Conservation (phyloP, 1,139 yeast genomes). For the Blastobotrys petasosporus region DNA sequence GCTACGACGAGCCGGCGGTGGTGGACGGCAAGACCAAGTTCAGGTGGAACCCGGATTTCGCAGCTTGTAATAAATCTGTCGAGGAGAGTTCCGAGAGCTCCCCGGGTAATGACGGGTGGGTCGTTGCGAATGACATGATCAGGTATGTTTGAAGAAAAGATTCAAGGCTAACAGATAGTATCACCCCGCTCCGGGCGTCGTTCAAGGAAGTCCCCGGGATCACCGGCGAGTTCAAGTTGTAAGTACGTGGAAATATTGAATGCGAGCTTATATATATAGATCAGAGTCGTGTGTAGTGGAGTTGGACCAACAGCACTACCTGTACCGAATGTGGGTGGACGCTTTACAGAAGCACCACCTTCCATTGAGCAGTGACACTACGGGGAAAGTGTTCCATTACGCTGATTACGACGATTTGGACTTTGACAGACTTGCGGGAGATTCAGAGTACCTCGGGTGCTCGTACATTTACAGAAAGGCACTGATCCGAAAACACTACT, state of each 20-base stretch:
- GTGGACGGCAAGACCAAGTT: slow-evolving; percentile 38
- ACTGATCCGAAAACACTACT: slow-evolving; percentile 79
- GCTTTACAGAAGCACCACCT: slow-evolving; percentile 34
- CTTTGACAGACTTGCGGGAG: slow-evolving; percentile 50
- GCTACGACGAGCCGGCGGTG: slow-evolving; percentile 36
- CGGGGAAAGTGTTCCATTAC: slow-evolving; percentile 54
- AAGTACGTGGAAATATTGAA: slow-evolving; percentile 18
- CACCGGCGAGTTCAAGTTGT: slow-evolving; percentile 49
- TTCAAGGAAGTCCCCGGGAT: slow-evolving; percentile 51
- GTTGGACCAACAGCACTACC: slow-evolving; percentile 37
- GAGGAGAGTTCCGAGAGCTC: slow-evolving; percentile 38
- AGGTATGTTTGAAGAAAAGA: slow-evolving; percentile 25
- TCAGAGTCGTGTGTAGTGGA: background rate
- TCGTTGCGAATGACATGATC: slow-evolving; percentile 37
- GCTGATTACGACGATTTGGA: slow-evolving; percentile 89
- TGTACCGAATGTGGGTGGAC: slow-evolving; percentile 49
- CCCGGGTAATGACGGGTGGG: slow-evolving; percentile 45
- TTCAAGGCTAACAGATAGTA: slow-evolving; percentile 36
- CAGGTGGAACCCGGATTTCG: slow-evolving; percentile 81
- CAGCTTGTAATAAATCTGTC: slow-evolving; percentile 57
- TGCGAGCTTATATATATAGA: too few species aligned
- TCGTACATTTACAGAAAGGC: slow-evolving; percentile 80
- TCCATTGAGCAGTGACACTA: background rate
- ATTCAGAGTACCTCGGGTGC: slow-evolving; percentile 56
- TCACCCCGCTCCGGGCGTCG: slow-evolving; percentile 77